Evolutionary conservation across 2,329 filamentous ascomycete genomes (phyloP).

Genomic region (Colletotrichum sp.): DNA sequence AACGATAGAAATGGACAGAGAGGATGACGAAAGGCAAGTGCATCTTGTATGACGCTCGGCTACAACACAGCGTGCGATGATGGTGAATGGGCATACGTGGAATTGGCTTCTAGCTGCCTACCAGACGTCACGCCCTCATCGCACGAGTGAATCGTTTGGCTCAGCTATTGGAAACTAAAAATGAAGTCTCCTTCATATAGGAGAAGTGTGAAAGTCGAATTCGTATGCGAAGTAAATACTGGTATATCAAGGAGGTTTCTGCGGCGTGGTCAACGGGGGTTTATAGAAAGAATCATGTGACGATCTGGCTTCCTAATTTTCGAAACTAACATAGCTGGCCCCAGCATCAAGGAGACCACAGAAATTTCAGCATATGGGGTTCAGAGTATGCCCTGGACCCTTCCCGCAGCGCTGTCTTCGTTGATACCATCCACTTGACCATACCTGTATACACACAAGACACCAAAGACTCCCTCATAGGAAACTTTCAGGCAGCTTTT

Average conservation of each 20-base stretch:
- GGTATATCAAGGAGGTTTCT: neutral
- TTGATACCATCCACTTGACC: neutral
- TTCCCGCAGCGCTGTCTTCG: fast-evolving
- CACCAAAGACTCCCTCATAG: neutral
- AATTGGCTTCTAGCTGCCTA: neutral
- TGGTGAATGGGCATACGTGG: neutral
- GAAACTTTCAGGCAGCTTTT: fast-evolving
- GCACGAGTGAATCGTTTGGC: neutral
- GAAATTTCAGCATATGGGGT: fast-evolving
- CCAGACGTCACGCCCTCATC: neutral
- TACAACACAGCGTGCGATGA: neutral
- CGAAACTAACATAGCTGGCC: fast-evolving
- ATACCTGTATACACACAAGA: neutral
- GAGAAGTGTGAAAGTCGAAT: fast-evolving
- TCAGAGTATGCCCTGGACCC: neutral
- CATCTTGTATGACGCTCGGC: fast-evolving
- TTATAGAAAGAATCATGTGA: neutral
- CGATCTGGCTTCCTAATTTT: fast-evolving
- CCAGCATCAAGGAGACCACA: neutral
- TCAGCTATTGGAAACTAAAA: fast-evolving
- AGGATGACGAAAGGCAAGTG: neutral
- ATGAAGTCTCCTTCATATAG: neutral
- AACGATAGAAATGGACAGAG: neutral
- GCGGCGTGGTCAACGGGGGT: too few relatives aligned
- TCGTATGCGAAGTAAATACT: neutral